Conservation (phyloP, 441 rosid genomes). For the Erysimum cheiri region DNA sequence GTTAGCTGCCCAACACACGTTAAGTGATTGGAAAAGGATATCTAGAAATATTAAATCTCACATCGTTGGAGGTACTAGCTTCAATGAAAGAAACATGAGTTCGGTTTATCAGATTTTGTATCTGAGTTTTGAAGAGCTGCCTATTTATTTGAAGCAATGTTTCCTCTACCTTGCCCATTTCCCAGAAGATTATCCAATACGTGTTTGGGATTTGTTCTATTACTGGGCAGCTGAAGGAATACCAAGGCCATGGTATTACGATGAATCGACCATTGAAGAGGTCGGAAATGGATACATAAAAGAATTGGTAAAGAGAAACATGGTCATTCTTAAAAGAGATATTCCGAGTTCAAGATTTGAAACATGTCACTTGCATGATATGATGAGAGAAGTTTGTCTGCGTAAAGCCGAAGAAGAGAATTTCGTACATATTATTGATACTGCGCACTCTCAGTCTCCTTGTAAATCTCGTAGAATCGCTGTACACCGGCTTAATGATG, state of each 20-base stretch:
- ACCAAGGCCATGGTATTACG: background rate
- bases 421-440: background rate
- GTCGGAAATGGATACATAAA: conserved; percentile 9
- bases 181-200: conserved; percentile 37
- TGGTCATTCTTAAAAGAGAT: conserved; percentile 29
- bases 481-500: background rate
- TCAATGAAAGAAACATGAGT: background rate
- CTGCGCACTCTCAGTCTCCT: background rate
- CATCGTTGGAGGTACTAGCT: background rate
- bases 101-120: conserved; percentile 15
- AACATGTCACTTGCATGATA: conserved; percentile 42
- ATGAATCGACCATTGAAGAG: conserved; percentile 9
- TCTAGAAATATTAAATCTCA: conserved; percentile 8
- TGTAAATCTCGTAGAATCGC: conserved; percentile 9
- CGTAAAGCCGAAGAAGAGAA: background rate
- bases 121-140: conserved; percentile 41
- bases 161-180: conserved; percentile 47
- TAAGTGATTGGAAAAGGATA: conserved; percentile 12
- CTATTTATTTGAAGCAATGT: conserved; percentile 38
- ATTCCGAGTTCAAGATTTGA: background rate
- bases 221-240: conserved; percentile 44
- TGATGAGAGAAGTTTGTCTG: background rate
- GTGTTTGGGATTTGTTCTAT: background rate
- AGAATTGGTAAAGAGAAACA: conserved; percentile 41
- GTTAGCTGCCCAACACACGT: background rate